Percentiles rank a stretch among this genome's conserved stretches.
phyloP scores from a whole-genome alignment of 306 rosid species.

The Begonia fuchsioides region DNA sequence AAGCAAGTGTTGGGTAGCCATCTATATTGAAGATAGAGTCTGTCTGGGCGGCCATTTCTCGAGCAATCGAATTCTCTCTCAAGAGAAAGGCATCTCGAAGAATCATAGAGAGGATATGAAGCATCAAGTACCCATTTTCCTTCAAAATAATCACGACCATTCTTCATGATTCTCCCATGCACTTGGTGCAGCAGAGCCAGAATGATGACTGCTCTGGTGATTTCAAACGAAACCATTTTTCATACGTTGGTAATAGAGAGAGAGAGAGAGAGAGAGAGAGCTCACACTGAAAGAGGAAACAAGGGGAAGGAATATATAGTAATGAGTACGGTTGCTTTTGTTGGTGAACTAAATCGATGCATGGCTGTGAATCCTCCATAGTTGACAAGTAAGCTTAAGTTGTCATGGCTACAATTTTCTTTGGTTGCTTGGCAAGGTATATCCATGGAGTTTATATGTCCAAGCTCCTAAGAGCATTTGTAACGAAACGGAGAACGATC shows the following conservation, averaged over 20 bases:
- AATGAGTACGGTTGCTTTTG: neutral
- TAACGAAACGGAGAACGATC: too few species aligned
- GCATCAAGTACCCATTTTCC: conserved; percentile 46
- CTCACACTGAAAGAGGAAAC: neutral
- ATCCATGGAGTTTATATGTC: too few species aligned
- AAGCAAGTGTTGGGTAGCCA: conserved; percentile 51
- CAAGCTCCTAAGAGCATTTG: too few species aligned
- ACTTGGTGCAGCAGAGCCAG: conserved; percentile 7
- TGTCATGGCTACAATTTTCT: too few species aligned
- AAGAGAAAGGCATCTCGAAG: conserved; percentile 32
- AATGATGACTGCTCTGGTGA: neutral
- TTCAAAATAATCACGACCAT: conserved; percentile 29
- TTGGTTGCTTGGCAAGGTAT: too few species aligned
- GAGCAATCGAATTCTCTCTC: conserved; percentile 37
- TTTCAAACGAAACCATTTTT: conserved; percentile 17
- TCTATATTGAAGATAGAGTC: conserved; percentile 31
- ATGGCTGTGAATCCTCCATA: neutral
- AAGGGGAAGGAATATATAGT: neutral
- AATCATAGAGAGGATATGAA: conserved; percentile 44
- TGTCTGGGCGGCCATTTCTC: conserved; percentile 39
- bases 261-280: neutral
- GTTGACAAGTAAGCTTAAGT: too few species aligned
- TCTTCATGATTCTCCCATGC: conserved; percentile 10
- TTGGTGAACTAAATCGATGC: neutral
- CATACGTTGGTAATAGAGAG: conserved; percentile 1